Percentiles rank a stretch among this genome's conserved stretches.
phyloP scores from a whole-genome alignment of 768 basidiomycete species.

The Hirschioporus abietinus region DNA sequence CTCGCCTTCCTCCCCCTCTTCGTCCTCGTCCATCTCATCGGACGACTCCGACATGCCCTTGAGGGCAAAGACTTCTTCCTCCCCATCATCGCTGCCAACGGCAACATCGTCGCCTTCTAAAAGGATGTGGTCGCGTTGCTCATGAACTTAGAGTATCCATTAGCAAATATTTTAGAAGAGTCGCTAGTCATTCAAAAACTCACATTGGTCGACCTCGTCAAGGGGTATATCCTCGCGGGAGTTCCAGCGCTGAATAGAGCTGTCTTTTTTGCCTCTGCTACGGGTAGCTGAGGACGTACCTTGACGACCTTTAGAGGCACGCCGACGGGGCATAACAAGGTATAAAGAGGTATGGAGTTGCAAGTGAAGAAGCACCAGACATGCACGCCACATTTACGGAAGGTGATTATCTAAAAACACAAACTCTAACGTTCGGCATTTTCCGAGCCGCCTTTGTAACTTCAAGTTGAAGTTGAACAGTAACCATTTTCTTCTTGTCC shows the following conservation, averaged over 20 bases:
- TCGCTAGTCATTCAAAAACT: slow-evolving; percentile 22
- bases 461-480: too few relatives aligned
- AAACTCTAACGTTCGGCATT: too few relatives aligned
- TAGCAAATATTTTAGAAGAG: slow-evolving; percentile 8
- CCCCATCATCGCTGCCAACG: slow-evolving; percentile 52
- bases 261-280: slow-evolving; percentile 43
- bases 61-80: slow-evolving; percentile 80
- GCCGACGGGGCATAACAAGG: slow-evolving; percentile 4
- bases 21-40: slow-evolving; percentile 33
- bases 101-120: slow-evolving; percentile 54
- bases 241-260: slow-evolving; percentile 62
- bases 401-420: background rate
- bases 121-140: slow-evolving; percentile 68
- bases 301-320: background rate
- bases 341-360: background rate
- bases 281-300: slow-evolving; percentile 26
- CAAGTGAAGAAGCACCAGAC: background rate
- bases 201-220: slow-evolving; percentile 79
- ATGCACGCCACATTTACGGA: background rate
- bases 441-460: too few relatives aligned
- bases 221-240: slow-evolving; percentile 60
- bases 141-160: slow-evolving; percentile 48
- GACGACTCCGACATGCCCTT: slow-evolving; percentile 52
- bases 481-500: too few relatives aligned
- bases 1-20: slow-evolving; percentile 23